Evolutionary conservation across 805 yeast genomes (phyloP).

Genomic region (Starmerella cellae): DNA sequence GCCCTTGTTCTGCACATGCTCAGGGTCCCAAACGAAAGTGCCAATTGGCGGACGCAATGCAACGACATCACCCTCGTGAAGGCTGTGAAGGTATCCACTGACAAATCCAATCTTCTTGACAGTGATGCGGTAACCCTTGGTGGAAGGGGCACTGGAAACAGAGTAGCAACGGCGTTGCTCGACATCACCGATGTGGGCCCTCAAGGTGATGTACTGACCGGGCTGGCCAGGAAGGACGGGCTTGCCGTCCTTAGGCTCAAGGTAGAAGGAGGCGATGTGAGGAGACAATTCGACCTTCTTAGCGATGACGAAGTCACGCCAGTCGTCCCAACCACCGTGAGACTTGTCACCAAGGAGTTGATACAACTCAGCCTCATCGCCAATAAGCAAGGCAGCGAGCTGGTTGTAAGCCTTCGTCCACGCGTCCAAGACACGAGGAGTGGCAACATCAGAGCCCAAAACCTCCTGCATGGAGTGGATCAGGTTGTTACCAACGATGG

Average conservation of each 20-base stretch:
- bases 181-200: slow-evolving; percentile 25
- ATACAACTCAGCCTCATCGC: slow-evolving; percentile 40
- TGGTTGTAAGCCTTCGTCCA: slow-evolving; percentile 55
- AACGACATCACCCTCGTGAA: slow-evolving; percentile 42
- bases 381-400: slow-evolving; percentile 48
- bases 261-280: slow-evolving; percentile 40
- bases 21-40: slow-evolving; percentile 17
- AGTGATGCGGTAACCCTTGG: slow-evolving; percentile 42
- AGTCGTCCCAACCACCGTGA: slow-evolving; percentile 46
- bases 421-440: slow-evolving; percentile 43
- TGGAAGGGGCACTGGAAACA: slow-evolving; percentile 32
- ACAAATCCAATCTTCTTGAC: slow-evolving; percentile 29
- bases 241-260: slow-evolving; percentile 35
- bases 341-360: slow-evolving; percentile 22
- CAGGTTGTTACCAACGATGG: slow-evolving; percentile 48
- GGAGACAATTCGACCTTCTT: slow-evolving; percentile 34
- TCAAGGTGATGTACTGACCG: slow-evolving; percentile 37
- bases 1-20: slow-evolving; percentile 23
- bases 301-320: slow-evolving; percentile 38
- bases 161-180: slow-evolving; percentile 48
- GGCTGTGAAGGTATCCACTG: slow-evolving; percentile 35
- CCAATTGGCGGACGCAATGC: slow-evolving; percentile 51
- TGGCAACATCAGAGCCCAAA: slow-evolving; percentile 45
- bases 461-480: slow-evolving; percentile 41
- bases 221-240: slow-evolving; percentile 24